A percentile compares a stretch with the other conserved stretches of the same genome.
These are phyloP conservation scores for Castanea mollissima DNA, from an alignment of 306 rosid genomes.

Conservation along the genomic window DNA sequence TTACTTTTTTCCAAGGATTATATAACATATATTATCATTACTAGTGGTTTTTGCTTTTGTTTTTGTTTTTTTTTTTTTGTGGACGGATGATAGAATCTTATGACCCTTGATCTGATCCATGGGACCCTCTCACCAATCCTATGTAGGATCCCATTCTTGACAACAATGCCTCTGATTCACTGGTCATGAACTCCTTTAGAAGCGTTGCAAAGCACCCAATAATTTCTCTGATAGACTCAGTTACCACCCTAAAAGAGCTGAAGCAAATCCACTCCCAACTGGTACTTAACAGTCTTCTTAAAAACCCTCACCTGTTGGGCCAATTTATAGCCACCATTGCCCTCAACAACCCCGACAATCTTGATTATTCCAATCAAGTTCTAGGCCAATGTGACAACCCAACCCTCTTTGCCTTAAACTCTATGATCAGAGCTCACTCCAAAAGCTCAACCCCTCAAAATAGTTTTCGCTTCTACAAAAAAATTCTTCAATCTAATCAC, in stretches of 20 bases:
- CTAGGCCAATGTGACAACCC: conserved; percentile 35
- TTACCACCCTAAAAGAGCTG: conserved; percentile 32
- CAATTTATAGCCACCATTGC: conserved; percentile 42
- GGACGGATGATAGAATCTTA: no score
- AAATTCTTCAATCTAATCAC: conserved; percentile 29
- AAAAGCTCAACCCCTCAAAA: conserved; percentile 44
- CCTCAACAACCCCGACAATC: conserved; percentile 27
- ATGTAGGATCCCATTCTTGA: no score
- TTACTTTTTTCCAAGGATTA: no score
- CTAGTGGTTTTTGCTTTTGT: no score
- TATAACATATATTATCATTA: no score
- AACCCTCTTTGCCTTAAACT: conserved; percentile 53
- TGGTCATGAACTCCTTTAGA: conserved; percentile 32
- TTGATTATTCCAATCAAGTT: conserved; percentile 23
- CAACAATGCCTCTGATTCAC: neutral
- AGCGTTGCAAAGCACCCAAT: conserved; percentile 38
- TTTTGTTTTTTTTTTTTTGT: no score
- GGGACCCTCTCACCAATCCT: no score
- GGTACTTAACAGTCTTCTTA: conserved; percentile 31
- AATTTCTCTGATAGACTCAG: conserved; percentile 29
- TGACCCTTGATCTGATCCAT: no score
- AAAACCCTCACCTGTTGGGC: conserved; percentile 23
- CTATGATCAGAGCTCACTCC: conserved; percentile 65
- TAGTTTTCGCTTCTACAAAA: conserved; percentile 45
- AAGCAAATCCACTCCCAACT: conserved; percentile 53